phyloP scores from a whole-genome alignment of 352 stramenopile species.

The Phytophthora sansomeana region DNA sequence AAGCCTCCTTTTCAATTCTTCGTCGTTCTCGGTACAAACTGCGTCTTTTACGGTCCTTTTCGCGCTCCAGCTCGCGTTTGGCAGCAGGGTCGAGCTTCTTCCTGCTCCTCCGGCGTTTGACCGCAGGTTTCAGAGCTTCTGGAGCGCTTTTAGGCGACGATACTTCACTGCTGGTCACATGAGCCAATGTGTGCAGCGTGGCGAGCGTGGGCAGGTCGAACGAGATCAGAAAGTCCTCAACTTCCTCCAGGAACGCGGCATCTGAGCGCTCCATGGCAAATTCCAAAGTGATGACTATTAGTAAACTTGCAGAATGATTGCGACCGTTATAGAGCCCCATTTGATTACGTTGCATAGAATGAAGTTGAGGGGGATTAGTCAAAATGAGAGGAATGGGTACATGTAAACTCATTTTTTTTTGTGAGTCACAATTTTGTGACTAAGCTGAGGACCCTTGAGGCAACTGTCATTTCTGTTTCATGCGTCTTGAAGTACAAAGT shows the following conservation, averaged over 20 bases:
- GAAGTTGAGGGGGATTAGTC: no score
- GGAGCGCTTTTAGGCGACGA: not conserved
- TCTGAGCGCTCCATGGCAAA: constrained; percentile 12
- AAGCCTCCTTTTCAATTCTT: constrained; percentile 13
- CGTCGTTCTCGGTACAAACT: constrained; percentile 23
- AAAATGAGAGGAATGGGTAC: no score
- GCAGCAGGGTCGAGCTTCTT: constrained; percentile 10
- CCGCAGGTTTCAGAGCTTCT: not conserved
- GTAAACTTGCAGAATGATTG: constrained; percentile 24
- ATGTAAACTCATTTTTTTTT: no score
- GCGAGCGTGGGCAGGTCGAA: constrained; percentile 27
- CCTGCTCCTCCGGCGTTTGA: not conserved
- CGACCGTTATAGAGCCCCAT: no score
- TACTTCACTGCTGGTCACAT: constrained; percentile 1
- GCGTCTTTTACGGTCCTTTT: constrained; percentile 28
- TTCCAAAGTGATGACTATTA: constrained; percentile 1
- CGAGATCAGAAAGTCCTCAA: constrained; percentile 30
- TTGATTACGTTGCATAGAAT: no score
- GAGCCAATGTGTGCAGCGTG: not conserved
- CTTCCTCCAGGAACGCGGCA: constrained; percentile 21
- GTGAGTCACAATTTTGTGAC: no score
- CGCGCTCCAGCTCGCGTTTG: constrained; percentile 28
- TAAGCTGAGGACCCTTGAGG: no score
- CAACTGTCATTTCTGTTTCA: no score
- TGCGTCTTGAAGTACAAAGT: no score